Conservation (phyloP, 1,139 yeast genomes). For the Candida anutae region DNA sequence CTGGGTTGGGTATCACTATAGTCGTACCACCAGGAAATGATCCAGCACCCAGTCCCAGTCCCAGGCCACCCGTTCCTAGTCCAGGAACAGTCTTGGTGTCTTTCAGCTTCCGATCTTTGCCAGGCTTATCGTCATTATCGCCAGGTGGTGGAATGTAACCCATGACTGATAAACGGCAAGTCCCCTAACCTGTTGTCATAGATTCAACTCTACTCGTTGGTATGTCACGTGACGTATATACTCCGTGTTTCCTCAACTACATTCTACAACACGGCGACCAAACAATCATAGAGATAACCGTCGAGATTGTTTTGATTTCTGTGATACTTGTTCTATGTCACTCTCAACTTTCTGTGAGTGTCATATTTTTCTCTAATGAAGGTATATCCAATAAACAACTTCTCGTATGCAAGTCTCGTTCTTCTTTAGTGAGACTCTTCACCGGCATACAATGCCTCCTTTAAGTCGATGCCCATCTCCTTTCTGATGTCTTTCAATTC, state of each 20-base stretch:
- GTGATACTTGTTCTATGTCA: background rate
- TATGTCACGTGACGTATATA: no score
- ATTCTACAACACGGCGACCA: no score
- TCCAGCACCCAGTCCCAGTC: slow-evolving; percentile 1
- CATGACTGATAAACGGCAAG: no score
- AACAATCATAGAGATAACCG: no score
- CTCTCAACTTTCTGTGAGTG: background rate
- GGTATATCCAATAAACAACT: slow-evolving; percentile 1
- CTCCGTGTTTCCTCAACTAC: no score
- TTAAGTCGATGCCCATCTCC: slow-evolving; percentile 89
- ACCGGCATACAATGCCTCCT: slow-evolving; percentile 68
- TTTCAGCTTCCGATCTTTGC: background rate
- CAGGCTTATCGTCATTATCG: slow-evolving; percentile 6
- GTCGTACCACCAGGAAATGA: slow-evolving; percentile 11
- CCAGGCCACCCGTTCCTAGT: slow-evolving; percentile 2
- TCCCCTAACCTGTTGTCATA: no score
- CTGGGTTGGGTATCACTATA: slow-evolving; percentile 15
- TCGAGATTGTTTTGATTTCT: no score
- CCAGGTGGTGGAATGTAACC: slow-evolving; percentile 13
- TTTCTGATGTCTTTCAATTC: slow-evolving; percentile 88
- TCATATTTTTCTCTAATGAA: background rate
- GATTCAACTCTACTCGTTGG: no score
- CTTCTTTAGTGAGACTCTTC: background rate
- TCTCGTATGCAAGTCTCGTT: background rate
- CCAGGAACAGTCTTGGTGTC: no score